These are phyloP conservation scores for Debaryomyces prosopidis DNA, from an alignment of 805 yeast genomes.

Conservation along the genomic window DNA sequence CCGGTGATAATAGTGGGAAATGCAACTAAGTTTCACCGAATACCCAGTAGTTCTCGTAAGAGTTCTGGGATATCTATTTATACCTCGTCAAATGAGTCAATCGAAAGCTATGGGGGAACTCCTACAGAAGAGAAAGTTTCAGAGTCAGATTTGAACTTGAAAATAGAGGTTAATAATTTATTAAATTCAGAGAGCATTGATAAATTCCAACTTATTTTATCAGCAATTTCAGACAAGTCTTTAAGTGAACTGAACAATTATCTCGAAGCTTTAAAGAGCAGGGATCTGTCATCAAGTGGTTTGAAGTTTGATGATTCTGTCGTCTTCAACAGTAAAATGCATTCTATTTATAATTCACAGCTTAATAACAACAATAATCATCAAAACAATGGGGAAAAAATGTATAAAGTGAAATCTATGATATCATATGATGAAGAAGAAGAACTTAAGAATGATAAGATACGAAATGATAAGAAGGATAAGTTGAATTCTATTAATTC, in stretches of 20 bases:
- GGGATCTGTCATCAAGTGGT: not conserved
- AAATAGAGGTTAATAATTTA: not conserved
- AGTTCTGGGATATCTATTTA: not conserved
- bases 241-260: conserved; percentile 26
- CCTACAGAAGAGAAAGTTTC: not conserved
- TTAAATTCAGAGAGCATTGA: conserved; percentile 1
- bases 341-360: conserved; percentile 34
- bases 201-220: conserved; percentile 23
- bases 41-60: not conserved
- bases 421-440: conserved; percentile 36
- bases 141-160: not conserved
- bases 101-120: not conserved
- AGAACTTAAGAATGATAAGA: conserved; percentile 17
- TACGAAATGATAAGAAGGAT: conserved; percentile 6
- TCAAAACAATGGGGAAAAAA: conserved; percentile 8
- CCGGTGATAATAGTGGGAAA: conserved; percentile 42
- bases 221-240: conserved; percentile 26
- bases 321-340: conserved; percentile 27
- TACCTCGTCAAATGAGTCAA: conserved; percentile 1
- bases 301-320: conserved; percentile 1
- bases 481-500: conserved; percentile 4
- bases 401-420: conserved; percentile 43
- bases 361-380: conserved; percentile 3
- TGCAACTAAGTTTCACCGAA: conserved; percentile 3
- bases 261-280: conserved; percentile 13